Percentiles rank a stretch among this genome's conserved stretches.
Conservation (phyloP, 1,284 basidiomycete genomes). For the Marasmius oreades region DNA sequence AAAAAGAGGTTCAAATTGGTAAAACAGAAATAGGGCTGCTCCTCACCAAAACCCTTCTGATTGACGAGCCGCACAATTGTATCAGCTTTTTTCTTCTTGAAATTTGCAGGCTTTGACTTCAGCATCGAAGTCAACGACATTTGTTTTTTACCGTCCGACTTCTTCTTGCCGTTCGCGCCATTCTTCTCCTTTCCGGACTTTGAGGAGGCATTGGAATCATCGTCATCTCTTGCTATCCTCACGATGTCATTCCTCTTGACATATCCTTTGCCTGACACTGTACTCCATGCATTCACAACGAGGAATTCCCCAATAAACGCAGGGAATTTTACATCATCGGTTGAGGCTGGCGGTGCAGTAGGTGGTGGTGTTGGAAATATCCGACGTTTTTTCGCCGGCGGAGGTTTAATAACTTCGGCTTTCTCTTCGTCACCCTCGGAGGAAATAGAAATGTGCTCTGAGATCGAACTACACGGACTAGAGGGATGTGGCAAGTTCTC, state of each 20-base stretch:
- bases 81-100: slow-evolving; percentile 54
- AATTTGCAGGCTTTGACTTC: slow-evolving; percentile 46
- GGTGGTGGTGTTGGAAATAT: slow-evolving; percentile 28
- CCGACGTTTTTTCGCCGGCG: slow-evolving; percentile 51
- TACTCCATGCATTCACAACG: slow-evolving; percentile 79
- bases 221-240: slow-evolving; percentile 51
- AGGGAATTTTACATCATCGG: slow-evolving; percentile 23
- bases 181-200: slow-evolving; percentile 29
- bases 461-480: slow-evolving; percentile 39
- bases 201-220: slow-evolving; percentile 26
- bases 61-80: slow-evolving; percentile 70
- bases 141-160: slow-evolving; percentile 55
- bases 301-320: slow-evolving; percentile 66
- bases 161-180: slow-evolving; percentile 37
- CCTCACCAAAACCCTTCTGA: slow-evolving; percentile 58
- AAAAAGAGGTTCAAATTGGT: slow-evolving; percentile 6
- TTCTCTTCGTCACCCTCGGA: slow-evolving; percentile 23
- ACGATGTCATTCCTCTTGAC: slow-evolving; percentile 63
- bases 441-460: slow-evolving; percentile 16
- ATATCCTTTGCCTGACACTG: slow-evolving; percentile 69
- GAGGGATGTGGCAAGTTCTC: slow-evolving; percentile 35
- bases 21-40: slow-evolving; percentile 2
- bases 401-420: slow-evolving; percentile 20
- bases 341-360: slow-evolving; percentile 8
- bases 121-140: slow-evolving; percentile 63